Conservation (phyloP, 805 yeast species). For the Cyberlindnera bimundalis region DNA sequence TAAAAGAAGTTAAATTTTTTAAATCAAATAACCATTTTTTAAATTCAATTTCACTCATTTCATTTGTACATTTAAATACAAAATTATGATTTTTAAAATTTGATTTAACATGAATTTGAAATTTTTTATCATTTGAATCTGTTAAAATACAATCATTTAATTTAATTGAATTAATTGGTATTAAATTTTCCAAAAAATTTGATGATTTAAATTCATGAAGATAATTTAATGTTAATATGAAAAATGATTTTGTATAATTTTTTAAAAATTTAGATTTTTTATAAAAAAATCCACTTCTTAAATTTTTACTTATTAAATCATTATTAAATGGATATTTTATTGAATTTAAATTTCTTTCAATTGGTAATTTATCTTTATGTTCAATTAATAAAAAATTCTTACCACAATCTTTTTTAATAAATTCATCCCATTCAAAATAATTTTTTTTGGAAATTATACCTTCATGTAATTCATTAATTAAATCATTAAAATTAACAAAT, state of each 20-base stretch:
- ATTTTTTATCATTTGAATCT: constrained; percentile 74
- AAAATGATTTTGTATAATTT: constrained; percentile 82
- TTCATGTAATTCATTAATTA: constrained; percentile 60
- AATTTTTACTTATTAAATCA: constrained; percentile 60
- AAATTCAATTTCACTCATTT: constrained; percentile 71
- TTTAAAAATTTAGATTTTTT: constrained; percentile 87
- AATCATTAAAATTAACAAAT: constrained; percentile 59
- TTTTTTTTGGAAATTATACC: constrained; percentile 76
- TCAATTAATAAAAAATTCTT: constrained; percentile 39
- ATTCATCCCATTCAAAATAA: constrained; percentile 83
- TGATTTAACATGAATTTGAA: constrained; percentile 45
- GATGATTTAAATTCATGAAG: constrained; percentile 84
- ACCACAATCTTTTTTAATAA: constrained; percentile 63
- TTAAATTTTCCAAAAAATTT: constrained; percentile 73
- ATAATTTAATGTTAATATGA: constrained; percentile 81
- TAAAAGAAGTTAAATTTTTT: constrained; percentile 51
- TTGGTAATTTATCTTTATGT: constrained; percentile 50
- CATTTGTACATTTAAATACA: constrained; percentile 71
- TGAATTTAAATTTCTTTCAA: constrained; percentile 52
- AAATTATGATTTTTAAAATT: constrained; percentile 75
- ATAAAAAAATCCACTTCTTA: constrained; percentile 77
- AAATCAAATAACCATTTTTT: constrained; percentile 68
- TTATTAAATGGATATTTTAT: constrained; percentile 64
- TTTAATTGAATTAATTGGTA: constrained; percentile 76
- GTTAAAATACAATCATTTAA: constrained; percentile 75